Evolutionary conservation across 2,329 filamentous ascomycete genomes (phyloP).

Genomic region (Aspergillus sp.): DNA sequence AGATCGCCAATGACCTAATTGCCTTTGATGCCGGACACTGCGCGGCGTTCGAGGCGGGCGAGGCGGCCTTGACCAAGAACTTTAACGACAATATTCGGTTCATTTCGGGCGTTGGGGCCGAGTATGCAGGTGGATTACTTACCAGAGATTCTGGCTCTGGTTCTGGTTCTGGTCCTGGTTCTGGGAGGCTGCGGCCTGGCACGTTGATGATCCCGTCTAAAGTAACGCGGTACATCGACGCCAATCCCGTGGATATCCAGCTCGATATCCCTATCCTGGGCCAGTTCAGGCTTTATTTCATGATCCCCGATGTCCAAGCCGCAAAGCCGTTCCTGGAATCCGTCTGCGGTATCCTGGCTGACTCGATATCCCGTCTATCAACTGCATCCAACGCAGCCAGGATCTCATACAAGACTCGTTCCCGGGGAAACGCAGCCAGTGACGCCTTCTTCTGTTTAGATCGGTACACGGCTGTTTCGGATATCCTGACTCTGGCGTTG

Average conservation of each 20-base stretch:
- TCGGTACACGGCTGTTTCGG: conserved; percentile 67
- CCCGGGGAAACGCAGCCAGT: conserved; percentile 56
- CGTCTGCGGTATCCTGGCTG: conserved; percentile 53
- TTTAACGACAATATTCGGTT: conserved; percentile 71
- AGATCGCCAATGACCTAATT: conserved; percentile 33
- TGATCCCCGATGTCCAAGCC: conserved; percentile 62
- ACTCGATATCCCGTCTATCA: neutral
- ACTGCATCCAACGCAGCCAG: conserved; percentile 13
- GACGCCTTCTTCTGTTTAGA: conserved; percentile 68
- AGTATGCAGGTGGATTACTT: conserved; percentile 64
- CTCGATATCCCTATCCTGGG: conserved; percentile 75
- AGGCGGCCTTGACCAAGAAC: conserved; percentile 65
- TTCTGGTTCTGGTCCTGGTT: neutral
- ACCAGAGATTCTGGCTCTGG: conserved; percentile 32
- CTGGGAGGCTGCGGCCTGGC: conserved; percentile 45
- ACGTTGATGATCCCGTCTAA: conserved; percentile 63
- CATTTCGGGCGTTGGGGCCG: conserved; percentile 70
- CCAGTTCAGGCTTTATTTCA: conserved; percentile 74
- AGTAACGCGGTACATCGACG: conserved; percentile 72
- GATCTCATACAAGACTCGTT: conserved; percentile 61
- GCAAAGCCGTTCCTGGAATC: conserved; percentile 59
- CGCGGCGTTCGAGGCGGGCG: conserved; percentile 58
- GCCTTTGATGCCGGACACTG: conserved; percentile 45
- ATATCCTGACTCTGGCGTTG: conserved; percentile 67
- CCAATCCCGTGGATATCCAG: conserved; percentile 75